Base-by-base conservation (phyloP, 192 early-diverging fungal species). In the Backusella psychrophila region DNA sequence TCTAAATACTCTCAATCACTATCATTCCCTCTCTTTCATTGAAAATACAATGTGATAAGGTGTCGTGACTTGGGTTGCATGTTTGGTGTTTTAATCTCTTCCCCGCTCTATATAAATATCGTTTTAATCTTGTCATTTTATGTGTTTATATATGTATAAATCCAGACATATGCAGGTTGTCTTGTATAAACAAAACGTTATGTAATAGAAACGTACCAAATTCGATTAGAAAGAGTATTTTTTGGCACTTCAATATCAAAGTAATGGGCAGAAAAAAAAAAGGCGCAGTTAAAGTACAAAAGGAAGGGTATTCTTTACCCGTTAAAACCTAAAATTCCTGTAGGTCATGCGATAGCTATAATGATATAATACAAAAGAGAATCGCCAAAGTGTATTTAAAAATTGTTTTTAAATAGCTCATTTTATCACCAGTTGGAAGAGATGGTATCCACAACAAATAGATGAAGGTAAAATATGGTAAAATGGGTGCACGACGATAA, bases 1-100 rank as follows among this genome's bases (percentile, higher is more conserved):
- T 0, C 46, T 49, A 49, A 49, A 49, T 49, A 49, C 46, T 49
- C 46, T 49, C 46, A 19, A 49, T 49, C 46, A 19, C 19, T 49
- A 49, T 17, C 12, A 44, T 44, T 44, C 42, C 42, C 42, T 44
- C 46, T 49, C 46, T n/a, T 49, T 49, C 19, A 7, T 49, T 49
- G 46, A 49, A 59, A 23, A 59, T 59, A 63, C 21, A 63, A 63
- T 63, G 56, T 63, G 21, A 63, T 63, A 63, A 63, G 21, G 56
- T 63, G 12, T 59, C 17, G 53, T 59, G 53, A 59, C 53, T 23
- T 14, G 4, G 6, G 26, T 59, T 59, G 53, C 53, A 59, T 59
- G 3, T 59, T 59, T 59, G 23, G 53, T 59, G 53, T 59, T 59
- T 59, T 23, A 59, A 11, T 59, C 53, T 59, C 17, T 59, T 59